These are phyloP conservation scores for Typha latifolia DNA, from an alignment of 176 grass and related monocot genomes.

Conservation along the genomic window DNA sequence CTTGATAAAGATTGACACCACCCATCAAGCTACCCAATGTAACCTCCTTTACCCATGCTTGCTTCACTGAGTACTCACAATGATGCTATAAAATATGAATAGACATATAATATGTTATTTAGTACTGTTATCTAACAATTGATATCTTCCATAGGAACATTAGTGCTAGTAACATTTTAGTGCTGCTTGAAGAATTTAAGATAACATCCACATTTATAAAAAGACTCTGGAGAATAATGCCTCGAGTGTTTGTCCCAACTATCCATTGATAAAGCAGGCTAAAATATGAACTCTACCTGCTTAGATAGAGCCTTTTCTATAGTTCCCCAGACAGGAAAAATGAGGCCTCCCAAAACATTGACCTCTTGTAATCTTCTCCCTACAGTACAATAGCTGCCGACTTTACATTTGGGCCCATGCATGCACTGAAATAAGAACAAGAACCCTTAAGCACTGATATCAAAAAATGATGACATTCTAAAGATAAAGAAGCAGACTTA, in stretches of 20 bases:
- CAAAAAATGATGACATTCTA: background rate
- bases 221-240: background rate
- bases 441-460: conserved; percentile 12
- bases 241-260: background rate
- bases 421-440: conserved; percentile 81
- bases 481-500: background rate
- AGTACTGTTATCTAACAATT: too few relatives aligned
- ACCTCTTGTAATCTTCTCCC: conserved; percentile 90
- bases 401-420: conserved; percentile 96
- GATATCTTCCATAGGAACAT: too few relatives aligned
- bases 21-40: too few relatives aligned
- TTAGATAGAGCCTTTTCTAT: conserved; percentile 88
- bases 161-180: too few relatives aligned
- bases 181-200: background rate
- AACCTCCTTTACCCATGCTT: too few relatives aligned
- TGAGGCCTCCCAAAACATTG: conserved; percentile 88
- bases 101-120: too few relatives aligned
- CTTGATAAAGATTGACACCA: too few relatives aligned
- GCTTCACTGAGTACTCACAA: too few relatives aligned
- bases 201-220: background rate
- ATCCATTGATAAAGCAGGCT: conserved; percentile 4
- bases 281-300: conserved; percentile 39
- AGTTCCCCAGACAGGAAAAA: conserved; percentile 90
- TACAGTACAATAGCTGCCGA: conserved; percentile 85
- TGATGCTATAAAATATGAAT: too few relatives aligned